phyloP scores from a whole-genome alignment of 768 basidiomycete species.

The Leccinum rimulosum region DNA sequence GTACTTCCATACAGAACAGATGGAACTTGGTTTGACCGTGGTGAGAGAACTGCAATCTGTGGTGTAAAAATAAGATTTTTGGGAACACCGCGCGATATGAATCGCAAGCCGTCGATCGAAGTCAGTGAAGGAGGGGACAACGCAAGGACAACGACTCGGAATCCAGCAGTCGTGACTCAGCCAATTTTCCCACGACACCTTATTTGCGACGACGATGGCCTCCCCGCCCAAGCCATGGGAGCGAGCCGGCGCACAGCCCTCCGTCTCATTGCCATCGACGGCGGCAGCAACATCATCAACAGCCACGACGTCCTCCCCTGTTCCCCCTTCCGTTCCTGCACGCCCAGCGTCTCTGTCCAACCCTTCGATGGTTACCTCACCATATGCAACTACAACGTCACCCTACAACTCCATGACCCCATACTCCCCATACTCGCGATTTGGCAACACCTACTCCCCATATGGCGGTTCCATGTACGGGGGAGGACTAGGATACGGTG shows the following conservation, averaged over 20 bases:
- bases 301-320: conserved; percentile 24
- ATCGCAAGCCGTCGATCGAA: too few relatives aligned
- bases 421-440: conserved; percentile 43
- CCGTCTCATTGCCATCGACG: conserved; percentile 25
- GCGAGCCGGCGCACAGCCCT: conserved; percentile 43
- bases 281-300: conserved; percentile 21
- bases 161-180: background rate
- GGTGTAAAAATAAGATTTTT: too few relatives aligned
- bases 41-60: too few relatives aligned
- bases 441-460: conserved; percentile 36
- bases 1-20: too few relatives aligned
- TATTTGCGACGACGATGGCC: conserved; percentile 48
- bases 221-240: conserved; percentile 94
- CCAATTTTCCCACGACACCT: conserved; percentile 18
- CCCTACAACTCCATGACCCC: conserved; percentile 46
- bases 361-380: conserved; percentile 34
- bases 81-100: too few relatives aligned
- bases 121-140: too few relatives aligned
- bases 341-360: conserved; percentile 55
- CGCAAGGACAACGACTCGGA: too few relatives aligned
- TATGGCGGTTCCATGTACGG: conserved; percentile 34
- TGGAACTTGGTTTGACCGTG: too few relatives aligned
- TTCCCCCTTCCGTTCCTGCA: conserved; percentile 53
- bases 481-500: conserved; percentile 37
- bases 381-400: conserved; percentile 39